Evolutionary conservation across 1,284 basidiomycete species (phyloP).

Genomic region (Mycosarcoma maydis): DNA sequence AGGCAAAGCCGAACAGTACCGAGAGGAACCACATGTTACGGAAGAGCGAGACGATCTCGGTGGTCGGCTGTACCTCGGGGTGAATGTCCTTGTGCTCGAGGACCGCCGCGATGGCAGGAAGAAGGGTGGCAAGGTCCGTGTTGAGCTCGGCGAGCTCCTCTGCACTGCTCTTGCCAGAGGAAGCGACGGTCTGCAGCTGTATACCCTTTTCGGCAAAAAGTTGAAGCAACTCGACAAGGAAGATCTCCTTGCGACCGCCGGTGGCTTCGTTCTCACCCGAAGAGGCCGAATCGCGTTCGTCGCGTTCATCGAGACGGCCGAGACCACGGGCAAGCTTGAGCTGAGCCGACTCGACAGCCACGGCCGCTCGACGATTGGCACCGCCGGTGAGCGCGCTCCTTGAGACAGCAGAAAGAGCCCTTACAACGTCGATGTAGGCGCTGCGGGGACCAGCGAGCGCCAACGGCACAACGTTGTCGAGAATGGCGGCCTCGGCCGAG

Average conservation of each 20-base stretch:
- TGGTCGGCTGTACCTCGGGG: slow-evolving; percentile 73
- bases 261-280: slow-evolving; percentile 83
- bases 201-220: slow-evolving; percentile 92
- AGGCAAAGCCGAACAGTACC: slow-evolving; percentile 78
- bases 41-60: slow-evolving; percentile 82
- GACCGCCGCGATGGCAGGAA: slow-evolving; percentile 89
- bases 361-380: slow-evolving; percentile 42
- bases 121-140: slow-evolving; percentile 69
- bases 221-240: slow-evolving; percentile 84
- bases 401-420: slow-evolving; percentile 85
- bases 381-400: slow-evolving; percentile 72
- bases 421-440: slow-evolving; percentile 84
- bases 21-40: slow-evolving; percentile 95
- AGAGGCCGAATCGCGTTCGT: slow-evolving; percentile 67
- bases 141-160: slow-evolving; percentile 59
- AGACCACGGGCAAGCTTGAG: slow-evolving; percentile 54
- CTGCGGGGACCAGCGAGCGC: slow-evolving; percentile 80
- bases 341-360: slow-evolving; percentile 65
- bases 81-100: slow-evolving; percentile 80
- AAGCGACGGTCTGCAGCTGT: slow-evolving; percentile 82
- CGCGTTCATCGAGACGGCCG: slow-evolving; percentile 40
- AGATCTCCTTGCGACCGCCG: slow-evolving; percentile 68
- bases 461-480: slow-evolving; percentile 88
- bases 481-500: slow-evolving; percentile 86
- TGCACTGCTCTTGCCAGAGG: slow-evolving; percentile 67